phyloP scores from a whole-genome alignment of 192 early-diverging fungal genomes.

The Fimicolochytrium jonesii region DNA sequence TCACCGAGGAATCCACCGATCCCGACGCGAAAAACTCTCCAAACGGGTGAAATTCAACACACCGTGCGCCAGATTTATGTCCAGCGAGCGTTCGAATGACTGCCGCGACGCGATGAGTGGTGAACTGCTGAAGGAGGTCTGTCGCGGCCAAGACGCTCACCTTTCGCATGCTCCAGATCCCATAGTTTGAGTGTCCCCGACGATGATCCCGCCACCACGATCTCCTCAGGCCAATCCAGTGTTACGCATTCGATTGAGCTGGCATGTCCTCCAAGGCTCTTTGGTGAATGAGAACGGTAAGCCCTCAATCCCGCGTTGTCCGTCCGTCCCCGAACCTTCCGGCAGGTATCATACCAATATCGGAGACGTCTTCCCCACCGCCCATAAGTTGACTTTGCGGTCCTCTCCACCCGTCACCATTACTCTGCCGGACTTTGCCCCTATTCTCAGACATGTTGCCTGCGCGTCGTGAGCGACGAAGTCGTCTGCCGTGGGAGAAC shows the following conservation, averaged over 20 bases:
- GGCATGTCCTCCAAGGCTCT: constrained; percentile 46
- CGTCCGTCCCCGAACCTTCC: background rate
- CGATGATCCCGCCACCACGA: constrained; percentile 51
- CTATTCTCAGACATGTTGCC: constrained; percentile 47
- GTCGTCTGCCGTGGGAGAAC: constrained; percentile 24
- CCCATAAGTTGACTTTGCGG: constrained; percentile 53
- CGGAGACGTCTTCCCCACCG: constrained; percentile 43
- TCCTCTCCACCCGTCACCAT: constrained; percentile 60
- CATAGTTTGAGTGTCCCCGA: constrained; percentile 55
- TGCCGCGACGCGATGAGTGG: background rate
- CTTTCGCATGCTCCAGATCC: constrained; percentile 59
- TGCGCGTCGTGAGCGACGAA: constrained; percentile 43
- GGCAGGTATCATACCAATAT: constrained; percentile 50
- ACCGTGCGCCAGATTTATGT: constrained; percentile 36
- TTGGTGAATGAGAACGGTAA: too few relatives aligned
- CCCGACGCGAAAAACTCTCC: constrained; percentile 66
- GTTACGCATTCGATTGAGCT: constrained; percentile 47
- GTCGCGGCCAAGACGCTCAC: constrained; percentile 14
- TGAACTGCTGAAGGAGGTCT: background rate
- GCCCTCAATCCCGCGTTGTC: too few relatives aligned
- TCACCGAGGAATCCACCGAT: constrained; percentile 47
- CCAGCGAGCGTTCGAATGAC: constrained; percentile 56
- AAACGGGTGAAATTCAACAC: constrained; percentile 63
- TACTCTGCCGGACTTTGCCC: constrained; percentile 50
- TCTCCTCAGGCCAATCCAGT: constrained; percentile 57